Evolutionary conservation across 2,329 filamentous ascomycete genomes (phyloP), one percentile per base, ranked within the genome.

Genomic region (Alternaria triticimaculans): DNA sequence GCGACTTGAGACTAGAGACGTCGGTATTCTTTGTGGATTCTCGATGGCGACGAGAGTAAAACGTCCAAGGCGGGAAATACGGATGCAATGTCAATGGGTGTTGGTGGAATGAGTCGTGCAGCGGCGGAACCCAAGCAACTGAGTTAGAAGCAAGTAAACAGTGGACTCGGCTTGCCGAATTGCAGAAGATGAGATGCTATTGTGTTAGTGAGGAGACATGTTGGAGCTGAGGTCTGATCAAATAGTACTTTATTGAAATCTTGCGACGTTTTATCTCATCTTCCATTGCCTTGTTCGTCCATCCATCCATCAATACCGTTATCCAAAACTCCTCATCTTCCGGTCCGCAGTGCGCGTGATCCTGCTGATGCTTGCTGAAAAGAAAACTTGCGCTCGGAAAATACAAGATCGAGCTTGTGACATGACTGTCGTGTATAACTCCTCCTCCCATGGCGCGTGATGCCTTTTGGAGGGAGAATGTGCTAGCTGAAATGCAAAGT

Each of bases 1-100:
- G 66, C 60, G 62, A 67, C 72, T 71, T 71, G 63, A 48, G 20
- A 37, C n/a, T 30, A 37, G 7, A 14, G 10, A 41, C 14, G 23
- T 57, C 26, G 37, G 25, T 41, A 21, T 28, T 12, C 21, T 20
- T 15, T 18, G 25, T 15, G 14, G 14, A 28, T 20, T 44, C 0
- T 6, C 21, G 2, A 23, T 25, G 26, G 44, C 41, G 28, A 23
- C 14, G 18, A 23, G 51, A 15, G 21, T 55, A 21, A 44, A 28
- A 48, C 61, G 23, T 55, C 53, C 11, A 20, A 51, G n/a, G 14
- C 48, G 18, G 26, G 11, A 30, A 14, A 6, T 9, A 18, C 48
- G 26, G 48, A 33, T 51, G n/a, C 26, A 14, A 26, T 12, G 18
- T 33, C 3, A 21, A 51, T 51, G 26, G 20, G 43, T 21, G 18